Percentiles rank a stretch among this genome's conserved stretches.
phyloP scores from a whole-genome alignment of 192 early-diverging fungal genomes.

The Coemansia sp. region DNA sequence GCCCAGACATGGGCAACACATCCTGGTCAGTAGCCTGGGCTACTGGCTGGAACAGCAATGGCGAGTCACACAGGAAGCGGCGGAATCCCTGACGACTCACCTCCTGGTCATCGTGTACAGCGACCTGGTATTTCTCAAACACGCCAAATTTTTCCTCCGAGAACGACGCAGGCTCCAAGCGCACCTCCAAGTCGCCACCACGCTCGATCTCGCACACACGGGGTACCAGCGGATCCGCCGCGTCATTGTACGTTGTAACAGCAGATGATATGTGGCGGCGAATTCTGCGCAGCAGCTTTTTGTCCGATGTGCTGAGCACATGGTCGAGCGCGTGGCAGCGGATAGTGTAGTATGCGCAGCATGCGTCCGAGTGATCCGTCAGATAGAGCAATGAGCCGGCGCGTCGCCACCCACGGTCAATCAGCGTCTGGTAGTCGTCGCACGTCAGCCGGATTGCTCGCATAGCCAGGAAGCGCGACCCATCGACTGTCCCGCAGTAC shows the following conservation, averaged over 20 bases:
- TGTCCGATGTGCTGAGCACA: slow-evolving; percentile 21
- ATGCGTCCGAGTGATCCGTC: slow-evolving; percentile 59
- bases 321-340: slow-evolving; percentile 28
- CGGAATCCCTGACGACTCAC: slow-evolving; percentile 57
- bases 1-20: slow-evolving; percentile 50
- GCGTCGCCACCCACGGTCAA: slow-evolving; percentile 57
- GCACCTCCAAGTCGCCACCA: slow-evolving; percentile 12
- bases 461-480: slow-evolving; percentile 20
- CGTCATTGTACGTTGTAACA: not conserved
- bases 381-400: slow-evolving; percentile 51
- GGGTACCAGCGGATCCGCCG: not conserved
- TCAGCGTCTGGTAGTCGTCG: slow-evolving; percentile 47
- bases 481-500: slow-evolving; percentile 27
- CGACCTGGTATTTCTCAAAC: slow-evolving; percentile 79
- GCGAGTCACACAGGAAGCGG: slow-evolving; percentile 77
- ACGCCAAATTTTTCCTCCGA: slow-evolving; percentile 74
- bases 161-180: slow-evolving; percentile 63
- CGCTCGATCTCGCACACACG: not conserved
- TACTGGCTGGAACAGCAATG: slow-evolving; percentile 50
- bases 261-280: not conserved
- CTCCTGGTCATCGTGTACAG: slow-evolving; percentile 77
- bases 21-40: not conserved
- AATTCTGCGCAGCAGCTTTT: slow-evolving; percentile 26
- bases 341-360: slow-evolving; percentile 56
- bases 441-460: slow-evolving; percentile 13